A percentile compares a stretch with the other conserved stretches of the same genome.
Conservation (phyloP, 2,329 filamentous ascomycete genomes). For the Venturia pyrina region DNA sequence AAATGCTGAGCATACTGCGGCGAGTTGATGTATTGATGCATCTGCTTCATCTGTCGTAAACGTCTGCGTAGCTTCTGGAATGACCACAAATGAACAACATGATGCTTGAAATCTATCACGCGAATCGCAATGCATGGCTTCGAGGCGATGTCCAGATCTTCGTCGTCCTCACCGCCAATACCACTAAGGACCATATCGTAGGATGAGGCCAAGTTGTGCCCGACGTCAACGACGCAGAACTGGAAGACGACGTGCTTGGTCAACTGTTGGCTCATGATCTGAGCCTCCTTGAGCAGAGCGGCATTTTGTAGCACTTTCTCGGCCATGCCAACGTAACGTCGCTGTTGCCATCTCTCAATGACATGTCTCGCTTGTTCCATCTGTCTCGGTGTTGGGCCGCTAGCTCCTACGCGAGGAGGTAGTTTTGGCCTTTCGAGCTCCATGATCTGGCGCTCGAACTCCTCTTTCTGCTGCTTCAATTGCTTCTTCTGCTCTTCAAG, state of each 20-base stretch:
- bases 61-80: slow-evolving; percentile 82
- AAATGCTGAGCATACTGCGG: slow-evolving; percentile 93
- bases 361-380: slow-evolving; percentile 57
- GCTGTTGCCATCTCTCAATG: slow-evolving; percentile 66
- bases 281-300: slow-evolving; percentile 81
- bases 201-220: slow-evolving; percentile 81
- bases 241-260: slow-evolving; percentile 90
- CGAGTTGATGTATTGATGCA: slow-evolving; percentile 92
- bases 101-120: slow-evolving; percentile 81
- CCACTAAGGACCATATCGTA: slow-evolving; percentile 96
- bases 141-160: slow-evolving; percentile 65
- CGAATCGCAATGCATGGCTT: slow-evolving; percentile 89
- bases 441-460: slow-evolving; percentile 76
- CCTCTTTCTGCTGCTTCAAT: slow-evolving; percentile 62
- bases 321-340: slow-evolving; percentile 87
- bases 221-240: slow-evolving; percentile 81
- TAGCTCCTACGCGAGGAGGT: slow-evolving; percentile 15
- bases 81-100: slow-evolving; percentile 86
- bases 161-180: slow-evolving; percentile 75
- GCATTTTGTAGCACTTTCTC: slow-evolving; percentile 85
- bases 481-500: slow-evolving; percentile 72
- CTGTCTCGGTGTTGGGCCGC: slow-evolving; percentile 58
- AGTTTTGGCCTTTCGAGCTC: slow-evolving; percentile 48
- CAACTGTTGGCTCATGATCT: slow-evolving; percentile 95
- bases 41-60: slow-evolving; percentile 85